Base-by-base conservation (phyloP, 2,329 filamentous ascomycete genomes). In the Bimuria novae-zelandiae region DNA sequence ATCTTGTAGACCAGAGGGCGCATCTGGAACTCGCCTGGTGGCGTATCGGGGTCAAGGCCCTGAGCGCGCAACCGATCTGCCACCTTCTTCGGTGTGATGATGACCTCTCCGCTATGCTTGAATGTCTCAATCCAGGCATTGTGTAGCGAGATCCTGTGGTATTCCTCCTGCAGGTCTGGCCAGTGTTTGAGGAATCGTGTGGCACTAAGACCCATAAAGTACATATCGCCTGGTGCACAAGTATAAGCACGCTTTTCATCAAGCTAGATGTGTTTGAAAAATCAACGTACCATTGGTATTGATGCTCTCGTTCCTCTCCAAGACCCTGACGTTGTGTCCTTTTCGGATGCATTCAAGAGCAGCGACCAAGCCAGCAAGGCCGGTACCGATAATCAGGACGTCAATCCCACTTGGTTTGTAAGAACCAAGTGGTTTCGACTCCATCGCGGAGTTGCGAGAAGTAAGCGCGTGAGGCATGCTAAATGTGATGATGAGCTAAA, bases 161-260 rank as follows among this genome's bases (percentile, higher is more conserved):
- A 83, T 57, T 83, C 80, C 44, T 75, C 69, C 35, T 74, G 71
- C 63, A 84, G 73, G 48, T 82, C 79, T 8, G 80, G 80, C 80
- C 80, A 83, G 54, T 82, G 79, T 65, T 79, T 80, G 64, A 83
- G 77, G 69, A 82, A 82, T 32, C 74, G 76, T 39, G 79, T 83
- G 19, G 81, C 81, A 41, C 79, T 81, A 19, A 84, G 74, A 8
- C 81, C 80, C 78, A 84, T 84, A 65, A 83, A 83, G 70, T 82
- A 83, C 79, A 83, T 84, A 67, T 84, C 82, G 48, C 82, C 82
- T 80, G 48, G 16, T 16, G 17, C 16, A 35, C 14, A 23, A 14
- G 6, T 17, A 35, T 51, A 35, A 51, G 25, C 17, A 23, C 30
- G 21, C 19, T 45, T 17, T n/a, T 43, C 60, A n/a, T 61, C 55